Percentiles rank a stretch among this genome's conserved stretches.
Evolutionary conservation across 257 asterid species (phyloP).

Genomic region (Capsicum pubescens): DNA sequence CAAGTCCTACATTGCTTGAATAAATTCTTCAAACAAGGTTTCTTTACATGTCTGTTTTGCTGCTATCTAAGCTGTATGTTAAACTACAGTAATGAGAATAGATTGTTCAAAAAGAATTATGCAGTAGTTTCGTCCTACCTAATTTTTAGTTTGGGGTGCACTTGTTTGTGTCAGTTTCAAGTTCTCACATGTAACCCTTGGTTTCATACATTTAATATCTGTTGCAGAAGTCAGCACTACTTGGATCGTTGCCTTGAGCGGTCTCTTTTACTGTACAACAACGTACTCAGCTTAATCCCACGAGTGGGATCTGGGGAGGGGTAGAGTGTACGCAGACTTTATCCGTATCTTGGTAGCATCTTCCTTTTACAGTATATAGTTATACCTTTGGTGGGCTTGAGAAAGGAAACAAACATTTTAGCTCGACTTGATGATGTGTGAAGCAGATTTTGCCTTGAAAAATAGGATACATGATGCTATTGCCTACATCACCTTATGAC

Average conservation of each 20-base stretch:
- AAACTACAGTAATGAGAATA: conserved; percentile 27
- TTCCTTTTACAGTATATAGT: neutral
- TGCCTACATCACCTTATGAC: neutral
- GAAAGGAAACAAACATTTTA: neutral
- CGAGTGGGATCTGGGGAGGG: no score
- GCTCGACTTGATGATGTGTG: neutral
- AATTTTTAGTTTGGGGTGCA: neutral
- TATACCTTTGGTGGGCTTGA: neutral
- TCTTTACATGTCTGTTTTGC: neutral
- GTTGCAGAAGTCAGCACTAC: neutral
- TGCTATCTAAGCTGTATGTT: neutral
- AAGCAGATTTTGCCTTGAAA: neutral
- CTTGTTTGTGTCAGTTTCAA: neutral
- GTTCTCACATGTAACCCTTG: neutral
- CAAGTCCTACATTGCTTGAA: neutral
- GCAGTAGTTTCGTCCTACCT: neutral
- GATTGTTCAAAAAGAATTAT: neutral
- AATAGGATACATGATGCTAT: no score
- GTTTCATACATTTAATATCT: neutral
- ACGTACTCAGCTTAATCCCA: no score
- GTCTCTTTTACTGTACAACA: neutral
- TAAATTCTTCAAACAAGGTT: conserved; percentile 20
- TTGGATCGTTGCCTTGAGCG: neutral
- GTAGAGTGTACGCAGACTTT: no score
- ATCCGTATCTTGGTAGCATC: no score